These are phyloP conservation scores for Aureobasidium mangrovei DNA, from an alignment of 2,329 filamentous ascomycete species.

Conservation along the genomic window DNA sequence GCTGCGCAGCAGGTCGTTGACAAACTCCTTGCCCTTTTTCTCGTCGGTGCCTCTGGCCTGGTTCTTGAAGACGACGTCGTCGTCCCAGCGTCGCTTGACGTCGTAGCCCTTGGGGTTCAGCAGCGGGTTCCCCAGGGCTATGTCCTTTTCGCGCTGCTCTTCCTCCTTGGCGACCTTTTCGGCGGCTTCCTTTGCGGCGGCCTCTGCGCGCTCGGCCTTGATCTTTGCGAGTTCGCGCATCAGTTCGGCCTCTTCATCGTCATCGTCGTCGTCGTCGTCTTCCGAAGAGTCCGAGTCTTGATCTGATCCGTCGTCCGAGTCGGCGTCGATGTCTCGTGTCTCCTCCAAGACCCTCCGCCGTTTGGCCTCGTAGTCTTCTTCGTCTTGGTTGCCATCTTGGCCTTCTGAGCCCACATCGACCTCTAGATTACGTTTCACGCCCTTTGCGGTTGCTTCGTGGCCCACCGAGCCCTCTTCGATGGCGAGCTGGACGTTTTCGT, in stretches of 20 bases:
- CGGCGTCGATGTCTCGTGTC: slow-evolving; percentile 78
- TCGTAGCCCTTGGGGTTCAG: slow-evolving; percentile 83
- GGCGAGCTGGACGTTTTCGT: slow-evolving; percentile 25
- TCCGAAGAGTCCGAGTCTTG: slow-evolving; percentile 46
- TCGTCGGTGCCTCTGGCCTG: slow-evolving; percentile 93
- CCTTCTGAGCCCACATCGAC: slow-evolving; percentile 30
- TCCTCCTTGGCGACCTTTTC: slow-evolving; percentile 73
- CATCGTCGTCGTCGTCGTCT: slow-evolving; percentile 68
- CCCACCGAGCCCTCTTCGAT: slow-evolving; percentile 38
- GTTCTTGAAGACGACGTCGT: slow-evolving; percentile 99
- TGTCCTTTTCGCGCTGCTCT: slow-evolving; percentile 75
- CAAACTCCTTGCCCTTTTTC: slow-evolving; percentile 73
- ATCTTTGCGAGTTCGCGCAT: slow-evolving; percentile 93
- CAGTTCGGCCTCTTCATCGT: slow-evolving; percentile 73
- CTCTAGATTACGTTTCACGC: slow-evolving; percentile 57
- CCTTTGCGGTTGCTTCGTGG: slow-evolving; percentile 31
- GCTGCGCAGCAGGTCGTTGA: slow-evolving; percentile 87
- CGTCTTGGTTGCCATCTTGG: slow-evolving; percentile 39
- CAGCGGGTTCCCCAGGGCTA: slow-evolving; percentile 85
- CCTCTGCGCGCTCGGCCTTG: slow-evolving; percentile 72
- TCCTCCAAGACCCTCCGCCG: slow-evolving; percentile 80
- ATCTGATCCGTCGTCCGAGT: slow-evolving; percentile 45
- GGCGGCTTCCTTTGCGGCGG: slow-evolving; percentile 71
- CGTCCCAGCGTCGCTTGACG: slow-evolving; percentile 90
- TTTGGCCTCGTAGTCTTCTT: slow-evolving; percentile 66